Conservation (phyloP, 345 rosid genomes). For the Durio zibethinus region DNA sequence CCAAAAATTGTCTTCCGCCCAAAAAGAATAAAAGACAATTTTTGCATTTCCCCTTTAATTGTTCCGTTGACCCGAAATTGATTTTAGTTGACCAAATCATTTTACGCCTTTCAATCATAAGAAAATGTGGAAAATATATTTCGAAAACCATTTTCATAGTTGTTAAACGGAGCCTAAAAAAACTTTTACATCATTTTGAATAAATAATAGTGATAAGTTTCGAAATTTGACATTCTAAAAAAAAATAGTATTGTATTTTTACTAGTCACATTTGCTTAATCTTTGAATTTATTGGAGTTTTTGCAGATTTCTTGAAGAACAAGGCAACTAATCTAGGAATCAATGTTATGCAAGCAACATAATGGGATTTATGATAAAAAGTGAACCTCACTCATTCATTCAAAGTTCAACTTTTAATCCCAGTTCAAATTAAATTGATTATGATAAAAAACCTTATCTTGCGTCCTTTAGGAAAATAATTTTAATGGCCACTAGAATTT, state of each 20-base stretch:
- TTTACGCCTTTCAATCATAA: too few species aligned
- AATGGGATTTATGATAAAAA: background rate
- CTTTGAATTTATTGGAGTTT: background rate
- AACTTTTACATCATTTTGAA: background rate
- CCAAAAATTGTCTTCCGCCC: too few species aligned
- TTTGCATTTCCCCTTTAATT: too few species aligned
- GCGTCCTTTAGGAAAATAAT: slow-evolving; percentile 87
- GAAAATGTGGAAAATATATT: too few species aligned
- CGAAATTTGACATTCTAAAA: background rate
- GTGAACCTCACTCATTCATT: background rate
- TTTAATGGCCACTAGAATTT: too few species aligned
- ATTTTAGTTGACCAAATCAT: too few species aligned
- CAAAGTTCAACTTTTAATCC: background rate
- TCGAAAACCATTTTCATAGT: too few species aligned
- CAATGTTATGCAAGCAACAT: background rate
- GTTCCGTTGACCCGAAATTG: too few species aligned
- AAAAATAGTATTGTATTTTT: background rate
- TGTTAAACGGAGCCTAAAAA: too few species aligned
- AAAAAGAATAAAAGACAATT: too few species aligned
- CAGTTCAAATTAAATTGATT: slow-evolving; percentile 5
- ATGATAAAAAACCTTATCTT: slow-evolving; percentile 45
- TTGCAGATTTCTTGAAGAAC: slow-evolving; percentile 4
- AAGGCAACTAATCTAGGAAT: background rate
- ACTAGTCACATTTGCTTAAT: background rate
- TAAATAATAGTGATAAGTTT: background rate